Evolutionary conservation across 306 rosid genomes (phyloP), one percentile per base, ranked within the genome.

Genomic region (Lablab purpureus): DNA sequence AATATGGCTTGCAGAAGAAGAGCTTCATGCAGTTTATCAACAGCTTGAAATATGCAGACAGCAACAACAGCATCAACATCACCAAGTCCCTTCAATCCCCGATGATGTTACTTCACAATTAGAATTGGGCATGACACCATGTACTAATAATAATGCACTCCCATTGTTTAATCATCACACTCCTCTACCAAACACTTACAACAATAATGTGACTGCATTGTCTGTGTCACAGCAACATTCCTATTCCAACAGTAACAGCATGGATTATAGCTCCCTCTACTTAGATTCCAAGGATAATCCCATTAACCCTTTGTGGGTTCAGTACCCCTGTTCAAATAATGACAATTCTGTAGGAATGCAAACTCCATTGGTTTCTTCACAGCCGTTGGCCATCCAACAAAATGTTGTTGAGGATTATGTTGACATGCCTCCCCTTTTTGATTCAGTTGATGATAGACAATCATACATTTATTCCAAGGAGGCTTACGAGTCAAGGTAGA

Each of bases 401-500:
- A 82, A 81, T 47, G 84, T 66, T 71, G 91, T 78, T 78, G 90
- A 79, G 66, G 92, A 88, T 60, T 86, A 82, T 54, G 94, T 91
- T 64, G 92, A 91, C 78, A 87, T 89, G 81, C 88, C 78, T 68
- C 91, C 94, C 1, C 82, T 88, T 79, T 90, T 89, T 2, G 89
- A 89, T 52, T 77, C 90, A 74, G 89, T 88, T 45, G 94, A 91
- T 67, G 92, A 88, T 67, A 85, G 97, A 56, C 92, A 88, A 80
- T 91, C 96, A 15, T 89, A 87, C 36, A 72, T 81, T 71, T 91
- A 89, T 71, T 91, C 94, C 63, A 91, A 91, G 68, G 96, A 89
- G 79, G 90, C 91, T 62, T 89, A 89, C 58, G 96, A 91, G 15
- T 88, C 96, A 32, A 93, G 96, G 94, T 71, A 84, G 37, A 36